Evolutionary conservation across 2,329 filamentous ascomycete species (phyloP).

Genomic region (Ascochyta lentis): DNA sequence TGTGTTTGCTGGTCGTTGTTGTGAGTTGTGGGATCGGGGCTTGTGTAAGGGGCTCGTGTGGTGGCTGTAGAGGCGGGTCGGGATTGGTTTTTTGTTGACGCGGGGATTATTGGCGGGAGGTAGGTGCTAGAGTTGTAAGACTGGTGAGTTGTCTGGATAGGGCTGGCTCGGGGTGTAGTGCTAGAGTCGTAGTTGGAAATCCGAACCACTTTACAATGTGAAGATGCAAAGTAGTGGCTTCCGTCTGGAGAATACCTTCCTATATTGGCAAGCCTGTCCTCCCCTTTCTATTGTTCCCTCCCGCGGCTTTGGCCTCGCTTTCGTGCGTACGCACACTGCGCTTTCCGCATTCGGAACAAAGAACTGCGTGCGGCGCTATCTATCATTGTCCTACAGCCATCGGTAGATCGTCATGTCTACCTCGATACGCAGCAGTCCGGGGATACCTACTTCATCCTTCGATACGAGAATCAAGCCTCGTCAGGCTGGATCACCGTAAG

Average conservation of each 20-base stretch:
- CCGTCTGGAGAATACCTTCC: not conserved
- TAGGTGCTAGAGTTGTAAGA: not conserved
- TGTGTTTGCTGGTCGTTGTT: not conserved
- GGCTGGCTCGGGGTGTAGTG: not conserved
- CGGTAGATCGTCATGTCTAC: too few relatives aligned
- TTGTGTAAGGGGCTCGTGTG: not conserved
- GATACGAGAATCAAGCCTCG: not conserved
- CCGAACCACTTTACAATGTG: not conserved
- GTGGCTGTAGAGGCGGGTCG: not conserved
- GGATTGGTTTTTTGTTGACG: not conserved
- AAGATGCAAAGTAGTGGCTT: not conserved
- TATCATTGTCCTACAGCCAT: too few relatives aligned
- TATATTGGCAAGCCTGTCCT: not conserved
- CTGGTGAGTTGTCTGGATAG: not conserved
- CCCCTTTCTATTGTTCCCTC: constrained; percentile 2
- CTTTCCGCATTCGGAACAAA: constrained; percentile 32
- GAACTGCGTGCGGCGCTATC: constrained; percentile 1
- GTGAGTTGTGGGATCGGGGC: not conserved
- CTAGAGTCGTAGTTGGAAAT: not conserved
- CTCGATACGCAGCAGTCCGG: not conserved
- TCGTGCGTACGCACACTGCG: not conserved
- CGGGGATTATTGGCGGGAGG: not conserved
- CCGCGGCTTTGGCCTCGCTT: not conserved
- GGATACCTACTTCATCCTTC: not conserved
- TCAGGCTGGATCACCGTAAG: not conserved